phyloP scores from a whole-genome alignment of 106 monocot genomes.

The Platanthera guangdongensis region DNA sequence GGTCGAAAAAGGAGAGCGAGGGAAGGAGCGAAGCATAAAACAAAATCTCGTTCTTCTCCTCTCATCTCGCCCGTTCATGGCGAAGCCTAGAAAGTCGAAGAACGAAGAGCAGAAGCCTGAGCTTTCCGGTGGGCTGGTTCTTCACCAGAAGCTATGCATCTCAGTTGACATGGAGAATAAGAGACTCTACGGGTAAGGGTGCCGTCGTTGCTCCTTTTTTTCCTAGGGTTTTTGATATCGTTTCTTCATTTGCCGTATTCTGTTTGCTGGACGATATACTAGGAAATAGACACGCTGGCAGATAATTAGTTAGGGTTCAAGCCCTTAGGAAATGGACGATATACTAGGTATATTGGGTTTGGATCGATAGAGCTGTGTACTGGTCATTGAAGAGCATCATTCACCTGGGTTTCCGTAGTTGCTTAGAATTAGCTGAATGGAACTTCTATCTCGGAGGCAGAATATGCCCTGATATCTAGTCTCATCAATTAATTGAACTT shows the following conservation, averaged over 20 bases:
- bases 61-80: conserved; percentile 34
- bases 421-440: neutral
- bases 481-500: neutral
- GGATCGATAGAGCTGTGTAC: neutral
- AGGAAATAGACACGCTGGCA: neutral
- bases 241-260: no score
- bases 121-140: conserved; percentile 37
- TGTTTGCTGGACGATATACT: neutral
- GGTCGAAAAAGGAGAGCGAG: neutral
- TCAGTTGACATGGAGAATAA: conserved; percentile 71
- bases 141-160: conserved; percentile 94
- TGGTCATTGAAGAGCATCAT: neutral
- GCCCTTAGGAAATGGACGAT: no score
- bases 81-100: conserved; percentile 89
- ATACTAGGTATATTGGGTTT: neutral
- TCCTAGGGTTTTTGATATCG: neutral
- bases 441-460: neutral
- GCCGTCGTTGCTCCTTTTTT: neutral
- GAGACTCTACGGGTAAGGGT: conserved; percentile 67
- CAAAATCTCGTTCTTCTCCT: neutral
- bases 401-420: neutral
- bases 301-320: neutral
- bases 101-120: conserved; percentile 55
- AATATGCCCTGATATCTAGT: neutral
- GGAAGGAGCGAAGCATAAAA: neutral